Base-by-base conservation (phyloP, 768 basidiomycete genomes). In the Leccinum longicurvipes region DNA sequence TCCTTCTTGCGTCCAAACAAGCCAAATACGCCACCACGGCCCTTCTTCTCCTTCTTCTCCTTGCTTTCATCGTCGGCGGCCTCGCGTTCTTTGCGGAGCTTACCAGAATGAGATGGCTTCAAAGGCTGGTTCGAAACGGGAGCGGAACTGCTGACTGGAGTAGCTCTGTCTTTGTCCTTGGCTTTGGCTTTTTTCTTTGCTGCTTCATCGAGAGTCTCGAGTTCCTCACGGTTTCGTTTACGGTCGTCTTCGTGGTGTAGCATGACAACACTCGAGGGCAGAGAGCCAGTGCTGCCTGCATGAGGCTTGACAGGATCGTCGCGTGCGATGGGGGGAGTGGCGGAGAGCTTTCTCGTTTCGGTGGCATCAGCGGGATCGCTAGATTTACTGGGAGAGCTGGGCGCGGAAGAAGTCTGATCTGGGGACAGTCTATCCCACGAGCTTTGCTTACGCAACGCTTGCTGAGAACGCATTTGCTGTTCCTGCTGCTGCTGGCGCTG, bases 1-100 rank as follows among this genome's bases (percentile, higher is more conserved):
- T 89, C 84, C 17, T 88, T 93, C 72, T 83, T 86, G 62, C 87
- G 75, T 17, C 80, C 79, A 67, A 96, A 96, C 48, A 98, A 64
- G 0, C 85, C 79, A 60, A 97, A 87, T 54, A 98, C 79, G 3
- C 88, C 84, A 2, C 83, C 79, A 8, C 89, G 84, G 3, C 83
- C 73, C 53, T 82, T 85, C 73, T 86, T 87, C 59, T 82, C 81
- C 57, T 82, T 79, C 62, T 81, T 82, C 57, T 79, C 82, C 46
- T 82, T 78, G 67, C 77, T 81, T 14, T 73, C 70, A 23, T 79
- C 80, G 31, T 79, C 79, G 49, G 76, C 67, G 12, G 69, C 63
- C 11, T 75, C 72, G 51, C 68, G 66, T 14, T 79, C 80, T 60
- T 81, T 82, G 58, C 78, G 76, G 50, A 80, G 65, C 58, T 77